A percentile compares a stretch with the other conserved stretches of the same genome.
phyloP scores from a whole-genome alignment of 148 eudicot genomes.

The Heliosperma pusillum region DNA sequence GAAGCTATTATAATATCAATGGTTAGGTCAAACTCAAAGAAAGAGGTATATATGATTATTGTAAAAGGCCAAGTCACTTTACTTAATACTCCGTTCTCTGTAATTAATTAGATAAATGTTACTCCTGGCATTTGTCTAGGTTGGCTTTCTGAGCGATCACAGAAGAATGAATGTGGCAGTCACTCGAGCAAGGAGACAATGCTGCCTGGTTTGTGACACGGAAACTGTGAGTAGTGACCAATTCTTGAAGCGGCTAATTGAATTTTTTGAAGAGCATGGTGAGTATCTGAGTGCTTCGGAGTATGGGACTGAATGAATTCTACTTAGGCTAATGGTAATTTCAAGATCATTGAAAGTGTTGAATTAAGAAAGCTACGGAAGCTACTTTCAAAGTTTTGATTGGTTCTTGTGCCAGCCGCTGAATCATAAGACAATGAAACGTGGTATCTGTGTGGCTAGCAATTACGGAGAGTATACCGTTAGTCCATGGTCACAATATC shows the following conservation, averaged over 20 bases:
- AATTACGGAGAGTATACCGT: too few relatives aligned
- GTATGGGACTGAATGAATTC: slow-evolving; percentile 44
- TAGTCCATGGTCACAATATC: too few relatives aligned
- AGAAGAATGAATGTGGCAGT: slow-evolving; percentile 99
- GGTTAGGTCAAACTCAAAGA: slow-evolving; percentile 94
- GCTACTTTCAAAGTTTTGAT: background rate
- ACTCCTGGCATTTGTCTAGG: slow-evolving; percentile 38
- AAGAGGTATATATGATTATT: slow-evolving; percentile 55
- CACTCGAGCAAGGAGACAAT: slow-evolving; percentile 96
- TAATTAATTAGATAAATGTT: background rate
- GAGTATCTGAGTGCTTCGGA: slow-evolving; percentile 96
- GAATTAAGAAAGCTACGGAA: background rate
- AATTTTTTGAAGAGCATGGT: slow-evolving; percentile 91
- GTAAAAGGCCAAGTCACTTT: background rate
- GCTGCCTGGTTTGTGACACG: slow-evolving; percentile 85
- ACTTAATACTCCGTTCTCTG: background rate
- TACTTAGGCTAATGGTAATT: background rate
- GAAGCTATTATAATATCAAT: slow-evolving; percentile 96
- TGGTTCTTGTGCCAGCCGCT: background rate
- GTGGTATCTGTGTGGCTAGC: background rate
- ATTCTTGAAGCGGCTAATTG: slow-evolving; percentile 79
- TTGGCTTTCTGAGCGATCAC: slow-evolving; percentile 84
- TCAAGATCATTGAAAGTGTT: too few relatives aligned
- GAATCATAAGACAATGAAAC: background rate
- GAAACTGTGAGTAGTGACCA: slow-evolving; percentile 86